Percentiles rank a stretch among this genome's conserved stretches.
phyloP scores from a whole-genome alignment of 306 rosid genomes.

The Dalbergia cochinchinensis region DNA sequence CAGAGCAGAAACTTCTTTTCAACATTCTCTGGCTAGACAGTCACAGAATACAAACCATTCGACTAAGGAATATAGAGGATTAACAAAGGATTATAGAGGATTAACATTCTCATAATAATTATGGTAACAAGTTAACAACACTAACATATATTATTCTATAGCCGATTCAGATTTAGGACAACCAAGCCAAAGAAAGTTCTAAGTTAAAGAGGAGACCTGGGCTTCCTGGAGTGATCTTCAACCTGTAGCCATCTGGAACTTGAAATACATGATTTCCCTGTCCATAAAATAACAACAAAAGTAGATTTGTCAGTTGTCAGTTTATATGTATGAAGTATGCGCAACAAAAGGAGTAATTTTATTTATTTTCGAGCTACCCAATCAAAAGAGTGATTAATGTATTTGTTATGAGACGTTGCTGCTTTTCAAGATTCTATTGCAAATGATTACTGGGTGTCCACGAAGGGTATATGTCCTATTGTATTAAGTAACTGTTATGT shows the following conservation, averaged over 20 bases:
- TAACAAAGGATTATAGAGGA: background rate
- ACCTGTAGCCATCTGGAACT: slow-evolving; percentile 86
- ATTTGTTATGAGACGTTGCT: slow-evolving; percentile 7
- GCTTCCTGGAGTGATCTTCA: slow-evolving; percentile 71
- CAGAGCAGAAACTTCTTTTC: background rate
- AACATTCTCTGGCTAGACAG: slow-evolving; percentile 11
- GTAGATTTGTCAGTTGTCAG: slow-evolving; percentile 31
- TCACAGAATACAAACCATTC: background rate
- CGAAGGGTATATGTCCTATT: slow-evolving; percentile 3
- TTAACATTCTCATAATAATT: slow-evolving; percentile 30
- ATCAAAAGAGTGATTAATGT: background rate
- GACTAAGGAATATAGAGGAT: background rate
- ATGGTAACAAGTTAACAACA: slow-evolving; percentile 15
- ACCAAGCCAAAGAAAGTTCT: slow-evolving; percentile 24
- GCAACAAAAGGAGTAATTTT: slow-evolving; percentile 1
- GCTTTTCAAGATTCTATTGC: slow-evolving; percentile 32
- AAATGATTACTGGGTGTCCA: slow-evolving; percentile 11
- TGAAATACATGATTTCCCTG: slow-evolving; percentile 90
- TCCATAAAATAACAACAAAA: slow-evolving; percentile 42
- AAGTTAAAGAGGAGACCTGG: slow-evolving; percentile 56
- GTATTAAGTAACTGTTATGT: background rate
- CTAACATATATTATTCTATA: background rate
- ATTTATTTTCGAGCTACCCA: slow-evolving; percentile 8
- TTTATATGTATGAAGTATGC: slow-evolving; percentile 25
- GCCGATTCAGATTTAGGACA: slow-evolving; percentile 16